These are phyloP conservation scores for Saururus chinensis DNA, from an alignment of 164 flowering plant genomes.

Conservation along the genomic window DNA sequence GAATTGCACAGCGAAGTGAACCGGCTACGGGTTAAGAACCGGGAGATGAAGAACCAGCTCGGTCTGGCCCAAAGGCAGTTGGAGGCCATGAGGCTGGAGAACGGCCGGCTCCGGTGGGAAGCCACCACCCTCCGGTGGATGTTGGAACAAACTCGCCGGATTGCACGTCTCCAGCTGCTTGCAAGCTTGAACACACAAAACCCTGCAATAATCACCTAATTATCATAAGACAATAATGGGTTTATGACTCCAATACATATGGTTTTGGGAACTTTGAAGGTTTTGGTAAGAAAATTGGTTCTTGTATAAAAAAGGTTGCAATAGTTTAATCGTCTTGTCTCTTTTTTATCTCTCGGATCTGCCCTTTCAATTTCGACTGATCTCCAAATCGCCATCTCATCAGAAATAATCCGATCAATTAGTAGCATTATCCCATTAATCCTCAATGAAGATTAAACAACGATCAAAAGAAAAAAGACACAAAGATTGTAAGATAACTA, in stretches of 20 bases:
- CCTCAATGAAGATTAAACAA: too few relatives aligned
- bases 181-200: constrained; percentile 5
- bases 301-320: too few relatives aligned
- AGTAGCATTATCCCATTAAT: too few relatives aligned
- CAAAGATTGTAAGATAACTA: too few relatives aligned
- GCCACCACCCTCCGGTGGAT: constrained; percentile 23
- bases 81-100: neutral
- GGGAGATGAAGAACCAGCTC: constrained; percentile 43
- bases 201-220: neutral
- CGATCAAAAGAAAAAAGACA: too few relatives aligned
- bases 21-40: constrained; percentile 47
- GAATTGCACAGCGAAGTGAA: constrained; percentile 49
- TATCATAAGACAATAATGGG: neutral
- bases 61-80: constrained; percentile 6
- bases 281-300: too few relatives aligned
- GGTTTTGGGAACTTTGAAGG: neutral
- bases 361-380: too few relatives aligned
- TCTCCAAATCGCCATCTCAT: too few relatives aligned
- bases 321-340: too few relatives aligned
- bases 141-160: constrained; percentile 32
- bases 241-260: neutral
- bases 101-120: neutral
- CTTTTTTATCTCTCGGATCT: too few relatives aligned
- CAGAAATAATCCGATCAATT: too few relatives aligned
- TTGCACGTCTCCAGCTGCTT: constrained; percentile 32